phyloP scores from a whole-genome alignment of 2,329 filamentous ascomycete genomes.

The Fusarium incarnatum region DNA sequence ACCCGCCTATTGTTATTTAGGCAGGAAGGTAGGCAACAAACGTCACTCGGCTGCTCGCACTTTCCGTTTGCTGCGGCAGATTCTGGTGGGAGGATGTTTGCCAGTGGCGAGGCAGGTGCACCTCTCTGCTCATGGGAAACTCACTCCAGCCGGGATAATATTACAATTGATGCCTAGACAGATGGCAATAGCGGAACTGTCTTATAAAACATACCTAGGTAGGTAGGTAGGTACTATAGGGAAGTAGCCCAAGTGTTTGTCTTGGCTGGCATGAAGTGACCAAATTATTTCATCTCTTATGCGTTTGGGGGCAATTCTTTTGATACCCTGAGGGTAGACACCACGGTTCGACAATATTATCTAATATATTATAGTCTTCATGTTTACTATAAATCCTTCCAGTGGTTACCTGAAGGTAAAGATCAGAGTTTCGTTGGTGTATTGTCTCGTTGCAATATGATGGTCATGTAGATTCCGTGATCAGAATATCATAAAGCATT shows the following conservation, averaged over 20 bases:
- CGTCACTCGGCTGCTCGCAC: not conserved
- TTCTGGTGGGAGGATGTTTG: not conserved
- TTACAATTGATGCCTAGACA: no score
- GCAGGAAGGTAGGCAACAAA: not conserved
- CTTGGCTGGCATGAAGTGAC: not conserved
- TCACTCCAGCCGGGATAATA: no score
- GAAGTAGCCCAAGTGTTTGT: not conserved
- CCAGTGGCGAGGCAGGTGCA: not conserved
- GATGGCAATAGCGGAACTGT: not conserved
- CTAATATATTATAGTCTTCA: not conserved
- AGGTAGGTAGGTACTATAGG: not conserved
- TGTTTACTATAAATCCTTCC: not conserved
- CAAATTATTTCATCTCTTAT: not conserved
- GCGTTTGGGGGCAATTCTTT: not conserved
- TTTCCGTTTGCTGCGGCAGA: not conserved
- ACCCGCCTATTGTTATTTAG: not conserved
- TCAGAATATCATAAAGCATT: not conserved
- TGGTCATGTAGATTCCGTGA: not conserved
- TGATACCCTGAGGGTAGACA: not conserved
- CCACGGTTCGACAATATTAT: not conserved
- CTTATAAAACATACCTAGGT: not conserved
- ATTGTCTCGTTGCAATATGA: not conserved
- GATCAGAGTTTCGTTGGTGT: not conserved
- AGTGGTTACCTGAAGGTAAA: not conserved
- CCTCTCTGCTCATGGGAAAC: not conserved